A percentile compares a stretch with the other conserved stretches of the same genome.
These are phyloP conservation scores for Aspergillus sp. DNA, from an alignment of 2,329 filamentous ascomycete species.

Conservation along the genomic window DNA sequence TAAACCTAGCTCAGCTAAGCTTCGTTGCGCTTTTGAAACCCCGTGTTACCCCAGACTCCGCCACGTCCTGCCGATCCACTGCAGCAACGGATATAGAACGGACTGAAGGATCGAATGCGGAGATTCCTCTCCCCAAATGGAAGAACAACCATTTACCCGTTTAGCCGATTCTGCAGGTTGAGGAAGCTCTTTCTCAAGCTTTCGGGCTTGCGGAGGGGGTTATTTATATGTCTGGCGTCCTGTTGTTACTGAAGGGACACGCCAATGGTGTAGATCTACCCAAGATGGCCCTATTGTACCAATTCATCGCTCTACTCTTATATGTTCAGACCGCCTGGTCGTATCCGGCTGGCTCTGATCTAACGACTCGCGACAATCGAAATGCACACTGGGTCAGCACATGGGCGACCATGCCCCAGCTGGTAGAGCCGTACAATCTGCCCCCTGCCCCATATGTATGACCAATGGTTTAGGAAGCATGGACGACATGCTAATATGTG, in stretches of 20 bases:
- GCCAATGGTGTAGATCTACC: background rate
- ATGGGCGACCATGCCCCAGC: constrained; percentile 65
- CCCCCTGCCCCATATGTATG: constrained; percentile 59
- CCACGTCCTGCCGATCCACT: no score
- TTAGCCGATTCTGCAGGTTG: constrained; percentile 4
- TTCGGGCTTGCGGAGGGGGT: background rate
- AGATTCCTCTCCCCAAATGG: background rate
- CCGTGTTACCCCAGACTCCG: no score
- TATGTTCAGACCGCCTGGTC: background rate
- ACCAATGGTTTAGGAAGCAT: background rate
- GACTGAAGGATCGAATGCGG: background rate
- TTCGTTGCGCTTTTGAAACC: no score
- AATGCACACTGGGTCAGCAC: constrained; percentile 56
- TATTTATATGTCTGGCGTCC: no score
- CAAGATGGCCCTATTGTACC: background rate
- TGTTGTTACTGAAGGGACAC: no score
- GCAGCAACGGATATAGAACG: no score
- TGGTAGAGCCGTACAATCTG: constrained; percentile 61
- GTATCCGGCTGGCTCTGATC: background rate
- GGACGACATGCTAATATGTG: constrained; percentile 7
- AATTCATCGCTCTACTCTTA: background rate
- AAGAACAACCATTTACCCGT: constrained; percentile 3
- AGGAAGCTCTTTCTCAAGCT: background rate
- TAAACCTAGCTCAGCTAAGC: no score
- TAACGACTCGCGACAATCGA: background rate